phyloP scores from a whole-genome alignment of 306 rosid genomes.

The Purshia tridentata region DNA sequence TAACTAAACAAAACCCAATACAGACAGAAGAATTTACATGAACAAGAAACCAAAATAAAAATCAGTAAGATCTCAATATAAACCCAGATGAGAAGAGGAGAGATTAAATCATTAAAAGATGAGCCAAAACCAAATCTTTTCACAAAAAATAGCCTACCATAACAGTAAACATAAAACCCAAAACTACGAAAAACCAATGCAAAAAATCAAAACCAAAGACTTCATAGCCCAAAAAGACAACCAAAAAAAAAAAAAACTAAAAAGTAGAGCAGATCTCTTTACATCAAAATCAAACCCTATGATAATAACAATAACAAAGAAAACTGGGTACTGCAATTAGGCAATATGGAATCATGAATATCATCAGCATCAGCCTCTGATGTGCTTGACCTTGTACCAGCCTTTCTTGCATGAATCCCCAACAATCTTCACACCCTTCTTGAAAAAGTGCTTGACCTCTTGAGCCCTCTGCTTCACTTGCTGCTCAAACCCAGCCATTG shows the following conservation, averaged over 20 bases:
- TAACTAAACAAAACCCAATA: too few species aligned
- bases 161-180: too few species aligned
- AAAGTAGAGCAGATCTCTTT: background rate
- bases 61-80: too few species aligned
- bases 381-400: constrained; percentile 63
- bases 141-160: too few species aligned
- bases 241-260: background rate
- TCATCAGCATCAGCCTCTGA: constrained; percentile 36
- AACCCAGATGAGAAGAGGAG: too few species aligned
- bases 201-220: background rate
- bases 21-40: too few species aligned
- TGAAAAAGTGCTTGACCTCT: constrained; percentile 48
- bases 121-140: too few species aligned
- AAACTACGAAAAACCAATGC: background rate
- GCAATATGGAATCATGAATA: background rate
- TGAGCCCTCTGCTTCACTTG: constrained; percentile 58
- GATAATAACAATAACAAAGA: background rate
- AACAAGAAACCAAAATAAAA: too few species aligned
- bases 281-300: background rate
- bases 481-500: constrained; percentile 57
- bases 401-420: constrained; percentile 82
- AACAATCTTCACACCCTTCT: constrained; percentile 60
- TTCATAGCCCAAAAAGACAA: background rate
- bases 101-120: too few species aligned
- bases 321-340: background rate